Evolutionary conservation across 1,284 basidiomycete genomes (phyloP).

Genomic region (Naganishia cerealis): DNA sequence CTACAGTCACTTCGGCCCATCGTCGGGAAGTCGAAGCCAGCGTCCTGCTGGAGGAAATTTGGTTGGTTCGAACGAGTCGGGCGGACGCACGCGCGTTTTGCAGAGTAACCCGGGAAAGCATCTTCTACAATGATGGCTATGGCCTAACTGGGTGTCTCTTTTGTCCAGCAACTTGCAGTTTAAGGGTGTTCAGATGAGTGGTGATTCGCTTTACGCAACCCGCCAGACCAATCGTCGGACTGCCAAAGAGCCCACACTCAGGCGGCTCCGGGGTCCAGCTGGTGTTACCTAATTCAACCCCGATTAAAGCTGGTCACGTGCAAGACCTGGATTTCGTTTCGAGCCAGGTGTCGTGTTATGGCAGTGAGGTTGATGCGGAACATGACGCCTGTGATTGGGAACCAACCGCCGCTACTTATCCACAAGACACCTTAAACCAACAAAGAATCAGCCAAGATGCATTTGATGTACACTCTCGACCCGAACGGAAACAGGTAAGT

Average conservation of each 20-base stretch:
- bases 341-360: not conserved
- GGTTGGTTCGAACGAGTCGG: constrained; percentile 14
- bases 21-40: constrained; percentile 20
- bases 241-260: not conserved
- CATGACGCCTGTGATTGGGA: not conserved
- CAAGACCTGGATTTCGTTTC: constrained; percentile 6
- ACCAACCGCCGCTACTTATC: not conserved
- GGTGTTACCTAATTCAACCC: constrained; percentile 7
- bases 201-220: not conserved
- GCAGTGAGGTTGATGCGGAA: not conserved
- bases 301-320: not conserved
- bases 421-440: constrained; percentile 1
- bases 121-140: not conserved
- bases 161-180: not conserved
- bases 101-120: constrained; percentile 13
- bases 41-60: constrained; percentile 22
- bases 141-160: not conserved
- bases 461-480: constrained; percentile 89
- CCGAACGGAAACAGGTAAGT: constrained; percentile 63
- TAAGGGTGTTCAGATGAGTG: not conserved
- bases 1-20: constrained; percentile 26
- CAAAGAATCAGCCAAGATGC: constrained; percentile 62
- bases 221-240: constrained; percentile 16
- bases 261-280: constrained; percentile 4
- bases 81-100: constrained; percentile 21